Conservation (phyloP, 306 rosid species). For the Castanospermum australe region DNA sequence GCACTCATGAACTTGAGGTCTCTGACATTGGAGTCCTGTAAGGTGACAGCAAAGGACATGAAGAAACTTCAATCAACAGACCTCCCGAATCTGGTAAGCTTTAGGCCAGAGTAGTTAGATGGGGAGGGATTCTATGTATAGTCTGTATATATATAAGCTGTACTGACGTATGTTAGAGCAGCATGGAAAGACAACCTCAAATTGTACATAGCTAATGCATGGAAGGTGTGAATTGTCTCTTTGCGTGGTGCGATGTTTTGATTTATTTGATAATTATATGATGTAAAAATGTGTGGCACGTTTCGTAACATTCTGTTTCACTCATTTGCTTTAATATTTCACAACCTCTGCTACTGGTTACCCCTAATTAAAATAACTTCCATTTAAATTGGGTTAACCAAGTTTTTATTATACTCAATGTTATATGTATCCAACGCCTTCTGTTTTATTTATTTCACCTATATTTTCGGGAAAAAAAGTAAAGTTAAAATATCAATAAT, state of each 20-base stretch:
- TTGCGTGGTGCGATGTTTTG: conserved; percentile 34
- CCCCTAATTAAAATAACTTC: too few relatives aligned
- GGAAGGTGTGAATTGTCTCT: conserved; percentile 19
- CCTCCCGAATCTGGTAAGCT: conserved; percentile 85
- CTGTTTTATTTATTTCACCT: too few relatives aligned
- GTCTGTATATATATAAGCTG: not conserved
- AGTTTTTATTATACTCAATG: too few relatives aligned
- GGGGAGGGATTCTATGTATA: not conserved
- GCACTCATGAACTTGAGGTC: conserved; percentile 78
- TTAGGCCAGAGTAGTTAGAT: conserved; percentile 69
- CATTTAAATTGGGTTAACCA: too few relatives aligned
- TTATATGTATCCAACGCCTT: too few relatives aligned
- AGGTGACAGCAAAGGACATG: conserved; percentile 71
- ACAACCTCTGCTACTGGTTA: too few relatives aligned
- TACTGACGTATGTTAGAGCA: not conserved
- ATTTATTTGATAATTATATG: not conserved
- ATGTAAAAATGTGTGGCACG: not conserved
- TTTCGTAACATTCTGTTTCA: too few relatives aligned
- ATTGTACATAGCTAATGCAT: conserved; percentile 35
- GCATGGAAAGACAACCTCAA: conserved; percentile 10
- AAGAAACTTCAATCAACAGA: conserved; percentile 68
- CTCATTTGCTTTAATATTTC: too few relatives aligned
- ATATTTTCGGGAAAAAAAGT: too few relatives aligned
- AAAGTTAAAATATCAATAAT: too few relatives aligned
- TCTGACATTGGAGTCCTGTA: conserved; percentile 81